Conservation (phyloP, 306 rosid species). For the Aeschynomene evenia region DNA sequence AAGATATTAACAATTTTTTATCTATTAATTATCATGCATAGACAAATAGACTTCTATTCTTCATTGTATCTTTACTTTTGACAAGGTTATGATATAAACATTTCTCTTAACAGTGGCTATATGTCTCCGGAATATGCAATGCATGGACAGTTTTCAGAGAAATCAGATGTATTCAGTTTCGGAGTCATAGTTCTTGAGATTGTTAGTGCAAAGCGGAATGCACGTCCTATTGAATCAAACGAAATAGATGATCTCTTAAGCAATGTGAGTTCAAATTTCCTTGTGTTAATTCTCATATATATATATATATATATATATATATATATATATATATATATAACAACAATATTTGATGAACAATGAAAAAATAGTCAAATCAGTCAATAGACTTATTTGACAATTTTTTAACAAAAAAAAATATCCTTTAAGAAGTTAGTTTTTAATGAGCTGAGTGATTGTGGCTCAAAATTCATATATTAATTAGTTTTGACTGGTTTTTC, state of each 20-base stretch:
- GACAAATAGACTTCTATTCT: neutral
- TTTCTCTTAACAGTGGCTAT: slow-evolving; percentile 28
- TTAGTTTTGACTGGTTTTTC: too few species aligned
- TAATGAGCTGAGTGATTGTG: too few species aligned
- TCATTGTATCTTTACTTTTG: neutral
- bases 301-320: too few species aligned
- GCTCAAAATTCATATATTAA: too few species aligned
- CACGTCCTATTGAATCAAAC: slow-evolving; percentile 4
- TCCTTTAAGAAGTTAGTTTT: too few species aligned
- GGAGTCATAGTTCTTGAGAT: slow-evolving; percentile 44
- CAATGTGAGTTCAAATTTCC: slow-evolving; percentile 22
- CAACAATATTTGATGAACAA: too few species aligned
- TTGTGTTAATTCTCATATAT: neutral
- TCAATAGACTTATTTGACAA: too few species aligned
- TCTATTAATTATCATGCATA: neutral
- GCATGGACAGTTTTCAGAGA: slow-evolving; percentile 33
- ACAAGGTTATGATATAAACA: neutral
- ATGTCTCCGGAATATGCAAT: slow-evolving; percentile 41
- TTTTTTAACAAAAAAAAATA: too few species aligned
- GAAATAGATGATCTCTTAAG: slow-evolving; percentile 15
- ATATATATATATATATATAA: too few species aligned
- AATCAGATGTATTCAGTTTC: slow-evolving; percentile 38
- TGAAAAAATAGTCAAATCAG: too few species aligned
- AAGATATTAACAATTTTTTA: neutral
- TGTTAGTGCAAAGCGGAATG: slow-evolving; percentile 27